These are phyloP conservation scores for Biscogniauxia sp. DNA, from an alignment of 2,329 filamentous ascomycete genomes.

Conservation along the genomic window DNA sequence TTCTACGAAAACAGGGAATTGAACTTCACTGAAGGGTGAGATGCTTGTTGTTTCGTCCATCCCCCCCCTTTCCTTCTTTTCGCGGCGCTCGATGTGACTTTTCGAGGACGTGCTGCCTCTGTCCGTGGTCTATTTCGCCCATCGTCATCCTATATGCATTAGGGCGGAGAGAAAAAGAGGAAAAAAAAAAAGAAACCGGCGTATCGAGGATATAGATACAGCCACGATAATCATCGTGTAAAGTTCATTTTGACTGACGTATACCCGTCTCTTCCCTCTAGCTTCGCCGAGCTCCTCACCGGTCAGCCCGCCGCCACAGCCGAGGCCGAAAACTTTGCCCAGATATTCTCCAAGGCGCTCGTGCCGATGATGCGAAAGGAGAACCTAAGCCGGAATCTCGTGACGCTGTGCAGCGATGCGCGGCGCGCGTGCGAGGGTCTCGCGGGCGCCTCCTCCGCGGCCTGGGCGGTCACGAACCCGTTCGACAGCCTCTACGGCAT, in stretches of 20 bases:
- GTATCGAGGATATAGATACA: too few relatives aligned
- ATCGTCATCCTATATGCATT: too few relatives aligned
- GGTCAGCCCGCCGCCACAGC: conserved; percentile 14
- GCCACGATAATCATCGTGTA: too few relatives aligned
- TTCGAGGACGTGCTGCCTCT: too few relatives aligned
- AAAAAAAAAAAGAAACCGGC: too few relatives aligned
- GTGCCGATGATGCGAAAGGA: conserved; percentile 38
- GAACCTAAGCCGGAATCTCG: conserved; percentile 38
- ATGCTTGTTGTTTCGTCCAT: not conserved
- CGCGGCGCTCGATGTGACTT: not conserved
- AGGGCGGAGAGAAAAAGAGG: too few relatives aligned
- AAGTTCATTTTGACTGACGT: not conserved
- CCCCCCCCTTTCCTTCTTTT: not conserved
- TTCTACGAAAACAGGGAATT: conserved; percentile 47
- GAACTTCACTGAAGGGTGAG: conserved; percentile 42
- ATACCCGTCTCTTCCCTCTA: conserved; percentile 3
- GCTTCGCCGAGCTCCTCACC: conserved; percentile 26
- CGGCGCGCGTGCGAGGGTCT: conserved; percentile 38
- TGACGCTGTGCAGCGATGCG: conserved; percentile 42
- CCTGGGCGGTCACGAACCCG: conserved; percentile 44
- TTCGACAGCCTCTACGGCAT: conserved; percentile 53
- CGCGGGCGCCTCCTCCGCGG: conserved; percentile 23
- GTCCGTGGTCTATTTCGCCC: too few relatives aligned
- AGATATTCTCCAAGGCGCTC: conserved; percentile 32
- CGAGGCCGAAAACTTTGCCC: conserved; percentile 21